Percentiles rank a stretch among this genome's conserved stretches.
phyloP scores from a whole-genome alignment of 139 green algal genomes.

The Chlamydomonas incerta region DNA sequence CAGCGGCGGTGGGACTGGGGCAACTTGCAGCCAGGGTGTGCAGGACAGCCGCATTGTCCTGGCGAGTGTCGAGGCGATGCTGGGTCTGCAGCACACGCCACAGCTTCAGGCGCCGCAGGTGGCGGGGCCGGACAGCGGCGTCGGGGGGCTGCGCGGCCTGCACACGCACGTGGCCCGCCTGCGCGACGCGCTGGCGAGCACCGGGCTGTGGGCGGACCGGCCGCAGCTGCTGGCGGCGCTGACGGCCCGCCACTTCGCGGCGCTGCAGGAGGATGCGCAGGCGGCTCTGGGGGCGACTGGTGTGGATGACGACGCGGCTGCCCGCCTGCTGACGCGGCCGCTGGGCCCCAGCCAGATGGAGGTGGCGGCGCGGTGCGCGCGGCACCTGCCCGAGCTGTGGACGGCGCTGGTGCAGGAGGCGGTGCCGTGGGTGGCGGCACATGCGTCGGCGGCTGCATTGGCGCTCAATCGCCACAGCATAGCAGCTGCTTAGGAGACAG shows the following conservation, averaged over 20 bases:
- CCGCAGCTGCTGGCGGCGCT: constrained; percentile 1
- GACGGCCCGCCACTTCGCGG: background rate
- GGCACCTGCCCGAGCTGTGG: constrained; percentile 12
- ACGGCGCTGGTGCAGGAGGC: background rate
- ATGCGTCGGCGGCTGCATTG: too few species aligned
- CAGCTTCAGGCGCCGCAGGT: background rate
- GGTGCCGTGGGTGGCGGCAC: too few species aligned
- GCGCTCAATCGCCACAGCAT: too few species aligned
- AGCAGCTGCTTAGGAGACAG: too few species aligned
- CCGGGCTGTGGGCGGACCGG: constrained; percentile 12
- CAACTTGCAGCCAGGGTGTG: background rate
- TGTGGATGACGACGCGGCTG: background rate
- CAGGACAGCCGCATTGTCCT: constrained; percentile 5
- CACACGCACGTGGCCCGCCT: background rate
- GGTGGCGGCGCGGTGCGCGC: background rate
- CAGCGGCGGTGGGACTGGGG: background rate
- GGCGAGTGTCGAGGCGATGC: background rate
- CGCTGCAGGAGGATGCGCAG: background rate
- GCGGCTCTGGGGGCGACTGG: background rate
- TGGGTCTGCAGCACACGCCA: background rate
- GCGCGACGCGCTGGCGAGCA: background rate
- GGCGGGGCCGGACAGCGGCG: background rate
- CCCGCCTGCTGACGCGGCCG: background rate
- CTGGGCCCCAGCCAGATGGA: background rate
- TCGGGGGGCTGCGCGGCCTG: background rate